Percentiles rank a stretch among this genome's conserved stretches.
phyloP scores from a whole-genome alignment of 192 early-diverging fungal genomes.

The Jimgerdemannia flammicorona region DNA sequence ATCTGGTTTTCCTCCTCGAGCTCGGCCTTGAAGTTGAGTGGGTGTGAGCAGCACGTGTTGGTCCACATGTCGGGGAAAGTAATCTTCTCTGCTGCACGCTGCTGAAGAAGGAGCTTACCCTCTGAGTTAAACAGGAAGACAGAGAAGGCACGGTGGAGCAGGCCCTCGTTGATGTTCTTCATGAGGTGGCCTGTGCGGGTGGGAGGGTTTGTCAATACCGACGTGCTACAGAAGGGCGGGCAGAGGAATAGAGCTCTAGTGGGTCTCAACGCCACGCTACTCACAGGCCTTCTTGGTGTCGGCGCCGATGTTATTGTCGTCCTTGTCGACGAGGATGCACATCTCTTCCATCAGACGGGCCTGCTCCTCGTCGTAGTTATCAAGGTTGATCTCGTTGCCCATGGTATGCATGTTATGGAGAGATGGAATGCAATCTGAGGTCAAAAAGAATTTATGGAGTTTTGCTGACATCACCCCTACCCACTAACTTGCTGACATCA shows the following conservation, averaged over 20 bases:
- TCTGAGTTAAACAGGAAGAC: slow-evolving; percentile 93
- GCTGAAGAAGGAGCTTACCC: slow-evolving; percentile 87
- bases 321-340: slow-evolving; percentile 90
- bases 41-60: slow-evolving; percentile 99
- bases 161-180: slow-evolving; percentile 84
- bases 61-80: slow-evolving; percentile 97
- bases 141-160: slow-evolving; percentile 94
- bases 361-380: slow-evolving; percentile 71
- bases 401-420: background rate
- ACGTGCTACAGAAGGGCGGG: too few relatives aligned
- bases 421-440: too few relatives aligned
- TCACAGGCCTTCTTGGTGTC: slow-evolving; percentile 92
- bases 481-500: too few relatives aligned
- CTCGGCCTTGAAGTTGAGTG: slow-evolving; percentile 76
- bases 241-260: background rate
- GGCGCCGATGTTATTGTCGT: slow-evolving; percentile 82
- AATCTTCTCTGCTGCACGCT: slow-evolving; percentile 95
- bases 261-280: slow-evolving; percentile 8
- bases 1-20: slow-evolving; percentile 74
- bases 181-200: slow-evolving; percentile 80
- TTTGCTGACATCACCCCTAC: too few relatives aligned
- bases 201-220: too few relatives aligned
- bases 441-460: too few relatives aligned
- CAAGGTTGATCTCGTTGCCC: background rate
- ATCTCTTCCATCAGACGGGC: slow-evolving; percentile 96